Conservation (phyloP, 2,329 filamentous ascomycete genomes). For the Aspergillus latus region DNA sequence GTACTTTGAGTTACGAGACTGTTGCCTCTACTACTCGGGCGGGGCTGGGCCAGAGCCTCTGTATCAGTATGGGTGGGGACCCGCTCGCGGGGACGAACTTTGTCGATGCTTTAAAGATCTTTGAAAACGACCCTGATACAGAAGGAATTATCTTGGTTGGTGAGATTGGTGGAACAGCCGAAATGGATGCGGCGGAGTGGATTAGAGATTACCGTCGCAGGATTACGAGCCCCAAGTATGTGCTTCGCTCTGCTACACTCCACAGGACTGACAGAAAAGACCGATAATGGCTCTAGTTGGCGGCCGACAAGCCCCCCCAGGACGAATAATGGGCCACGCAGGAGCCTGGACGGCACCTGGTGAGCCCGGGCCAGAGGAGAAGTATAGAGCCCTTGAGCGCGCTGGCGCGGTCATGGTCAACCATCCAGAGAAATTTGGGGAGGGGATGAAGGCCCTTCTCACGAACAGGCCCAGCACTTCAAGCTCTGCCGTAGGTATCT, state of each 20-base stretch:
- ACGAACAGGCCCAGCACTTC: slow-evolving; percentile 35
- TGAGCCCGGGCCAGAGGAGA: slow-evolving; percentile 64
- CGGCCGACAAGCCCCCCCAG: slow-evolving; percentile 62
- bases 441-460: slow-evolving; percentile 64
- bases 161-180: slow-evolving; percentile 68
- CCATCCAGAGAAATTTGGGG: slow-evolving; percentile 73
- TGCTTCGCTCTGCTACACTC: slow-evolving; percentile 14
- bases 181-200: slow-evolving; percentile 72
- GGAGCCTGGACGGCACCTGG: slow-evolving; percentile 69
- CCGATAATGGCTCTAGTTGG: slow-evolving; percentile 72
- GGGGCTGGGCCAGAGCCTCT: slow-evolving; percentile 75
- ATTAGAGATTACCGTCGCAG: slow-evolving; percentile 64
- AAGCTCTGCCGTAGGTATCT: slow-evolving; percentile 25
- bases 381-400: slow-evolving; percentile 64
- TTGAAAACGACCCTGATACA: slow-evolving; percentile 66
- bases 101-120: slow-evolving; percentile 66
- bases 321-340: slow-evolving; percentile 75
- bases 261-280: slow-evolving; percentile 40
- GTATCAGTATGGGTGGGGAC: slow-evolving; percentile 76
- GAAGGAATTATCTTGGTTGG: slow-evolving; percentile 71
- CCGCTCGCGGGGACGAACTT: slow-evolving; percentile 72
- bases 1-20: slow-evolving; percentile 76
- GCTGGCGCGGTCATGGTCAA: slow-evolving; percentile 70
- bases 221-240: slow-evolving; percentile 62
- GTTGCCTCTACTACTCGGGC: slow-evolving; percentile 71